Base-by-base conservation (phyloP, 2,329 filamentous ascomycete genomes). In the Kalmusia sp. region DNA sequence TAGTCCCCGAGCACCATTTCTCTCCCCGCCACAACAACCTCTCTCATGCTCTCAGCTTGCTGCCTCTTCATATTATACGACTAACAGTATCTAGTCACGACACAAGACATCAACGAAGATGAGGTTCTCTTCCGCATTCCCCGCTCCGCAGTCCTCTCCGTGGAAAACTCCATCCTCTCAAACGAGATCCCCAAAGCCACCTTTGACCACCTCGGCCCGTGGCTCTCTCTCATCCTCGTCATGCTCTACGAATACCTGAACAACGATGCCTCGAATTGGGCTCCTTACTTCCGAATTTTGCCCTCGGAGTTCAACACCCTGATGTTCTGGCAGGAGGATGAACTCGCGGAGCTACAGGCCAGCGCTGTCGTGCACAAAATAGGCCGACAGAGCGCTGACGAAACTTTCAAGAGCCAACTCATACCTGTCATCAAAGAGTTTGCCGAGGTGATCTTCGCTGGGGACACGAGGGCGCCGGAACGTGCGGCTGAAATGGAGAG, bases 101-200 rank as follows among this genome's bases (percentile, higher is more conserved):
- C 77, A 19, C 72, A 82, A 52, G 84, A 91, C 57, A 91, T 96
- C 49, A 76, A 80, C 15, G 83, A 89, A 62, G 90, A 92, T 55
- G 90, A 91, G 51, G 84, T 88, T 41, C 82, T 96, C 37, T 96
- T 96, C 78, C 87, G 85, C 40, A 90, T 96, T 56, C 91, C 92
- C 2, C 86, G 90, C 56, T 76, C 79, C 40, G 79, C 83, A 44
- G 87, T 96, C 58, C 84, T 96, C 68, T 90, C 84, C 62, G 79
- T 84, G 19, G 82, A 88, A 68, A 96, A 89, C 34, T 95, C 91
- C 1, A 80, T 83, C 41, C 79, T 96, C 25, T 81, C 83, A 21
- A 77, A 63, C 73, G 63, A 80, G 79, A 71, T 80, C 88, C 19
- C 68, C 33, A 62, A 67, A 44, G 51, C 63, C 35, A 65, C 67